Evolutionary conservation across 1,284 basidiomycete species (phyloP), one percentile per base, ranked within the genome.

Genomic region (Cystobasidium slooffiae): DNA sequence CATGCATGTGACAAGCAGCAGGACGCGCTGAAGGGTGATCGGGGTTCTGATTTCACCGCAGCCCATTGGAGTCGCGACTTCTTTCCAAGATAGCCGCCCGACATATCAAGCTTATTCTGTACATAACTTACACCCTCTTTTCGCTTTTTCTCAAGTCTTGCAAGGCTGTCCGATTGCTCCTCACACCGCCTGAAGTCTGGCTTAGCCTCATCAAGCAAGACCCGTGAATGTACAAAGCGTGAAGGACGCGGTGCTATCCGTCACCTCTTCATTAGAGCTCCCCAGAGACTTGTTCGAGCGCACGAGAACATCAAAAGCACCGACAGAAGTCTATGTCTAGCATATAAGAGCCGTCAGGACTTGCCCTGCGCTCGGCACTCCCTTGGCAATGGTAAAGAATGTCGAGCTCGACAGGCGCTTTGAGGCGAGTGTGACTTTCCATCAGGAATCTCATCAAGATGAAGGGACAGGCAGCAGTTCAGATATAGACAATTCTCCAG

Each of bases 391-490:
- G 56, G 56, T 39, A 18, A 39, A n/a, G 56, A 59, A 59, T 59
- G 37, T 59, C 56, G 56, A 59, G 14, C 7, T 31, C 56, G 37
- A 59, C 37, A 59, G 56, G 56, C 61, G 61, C 61, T 63, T 63
- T 47, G 61, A 43, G 22, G 22, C 49, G 31, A 51, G 16, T 51
- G 49, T 20, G 16, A 51, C 49, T 20, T 16, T 20, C 16, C 49
- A 41, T 22, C 61, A 47, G 12, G 43, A 18, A 37, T 47, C 18
- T 16, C 22, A 46, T 6, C 37, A 63, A 22, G 18, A 41, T 18
- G 31, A 31, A 24, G 10, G 16, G 24, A 31, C 44, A 9, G 47
- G 43, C 47, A 63, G 43, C 61, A 49, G 31, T 3, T 63, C 61
- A 8, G 61, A 63, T 24, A 7, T 43, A 4, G 61, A 63, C 12